Percentiles rank a stretch among this genome's conserved stretches.
Evolutionary conservation across 2,329 filamentous ascomycete species (phyloP).

Genomic region (Trichoderma guizhouense): DNA sequence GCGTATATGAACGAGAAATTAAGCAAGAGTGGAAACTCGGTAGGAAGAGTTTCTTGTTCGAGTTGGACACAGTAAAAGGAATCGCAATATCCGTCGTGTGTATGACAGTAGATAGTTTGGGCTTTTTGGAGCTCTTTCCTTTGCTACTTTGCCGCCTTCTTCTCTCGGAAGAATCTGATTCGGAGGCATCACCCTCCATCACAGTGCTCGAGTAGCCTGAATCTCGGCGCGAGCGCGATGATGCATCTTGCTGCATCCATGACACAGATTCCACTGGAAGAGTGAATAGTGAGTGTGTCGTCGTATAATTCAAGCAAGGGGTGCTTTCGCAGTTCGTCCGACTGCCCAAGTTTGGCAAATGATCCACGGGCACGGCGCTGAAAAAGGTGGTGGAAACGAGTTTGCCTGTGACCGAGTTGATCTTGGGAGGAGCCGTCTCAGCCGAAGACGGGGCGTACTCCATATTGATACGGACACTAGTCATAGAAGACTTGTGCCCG

Average conservation of each 20-base stretch:
- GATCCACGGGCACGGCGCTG: conserved; percentile 42
- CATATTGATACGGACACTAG: conserved; percentile 44
- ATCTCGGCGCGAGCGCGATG: conserved; percentile 43
- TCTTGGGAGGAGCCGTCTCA: conserved; percentile 45
- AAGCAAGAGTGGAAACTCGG: conserved; percentile 59
- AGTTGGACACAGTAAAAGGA: conserved; percentile 46
- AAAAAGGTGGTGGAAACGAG: conserved; percentile 52
- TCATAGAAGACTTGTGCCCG: conserved; percentile 41
- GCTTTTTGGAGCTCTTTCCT: conserved; percentile 27
- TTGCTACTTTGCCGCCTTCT: conserved; percentile 19
- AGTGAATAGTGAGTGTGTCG: conserved; percentile 41
- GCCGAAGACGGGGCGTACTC: conserved; percentile 45
- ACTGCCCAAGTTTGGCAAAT: conserved; percentile 50
- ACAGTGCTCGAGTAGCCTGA: conserved; percentile 52
- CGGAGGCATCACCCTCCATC: conserved; percentile 34
- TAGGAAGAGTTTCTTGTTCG: conserved; percentile 49
- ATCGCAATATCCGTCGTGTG: conserved; percentile 45
- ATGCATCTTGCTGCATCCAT: conserved; percentile 40
- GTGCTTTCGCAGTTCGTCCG: conserved; percentile 39
- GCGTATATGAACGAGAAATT: conserved; percentile 51
- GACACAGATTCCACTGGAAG: conserved; percentile 32
- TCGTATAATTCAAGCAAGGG: conserved; percentile 46
- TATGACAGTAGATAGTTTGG: conserved; percentile 29
- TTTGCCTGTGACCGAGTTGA: conserved; percentile 50
- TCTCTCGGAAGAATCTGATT: conserved; percentile 31